Evolutionary conservation across 345 rosid genomes (phyloP).

Genomic region (Bretschneidera sinensis): DNA sequence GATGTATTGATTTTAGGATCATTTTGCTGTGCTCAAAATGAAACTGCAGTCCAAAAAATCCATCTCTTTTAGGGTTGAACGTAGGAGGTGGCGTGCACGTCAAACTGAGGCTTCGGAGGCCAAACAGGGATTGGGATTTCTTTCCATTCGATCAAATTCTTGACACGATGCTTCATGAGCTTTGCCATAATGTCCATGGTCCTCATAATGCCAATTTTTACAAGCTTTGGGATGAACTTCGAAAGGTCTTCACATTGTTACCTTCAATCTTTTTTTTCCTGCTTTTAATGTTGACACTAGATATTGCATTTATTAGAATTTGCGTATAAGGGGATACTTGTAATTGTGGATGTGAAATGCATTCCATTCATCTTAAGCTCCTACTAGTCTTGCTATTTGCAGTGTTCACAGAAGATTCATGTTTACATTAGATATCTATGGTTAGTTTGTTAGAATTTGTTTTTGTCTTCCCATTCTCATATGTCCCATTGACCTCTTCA

Average conservation of each 20-base stretch:
- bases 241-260: constrained; percentile 38
- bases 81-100: constrained; percentile 64
- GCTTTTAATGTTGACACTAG: neutral
- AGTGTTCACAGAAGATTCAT: neutral
- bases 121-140: constrained; percentile 59
- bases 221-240: constrained; percentile 92
- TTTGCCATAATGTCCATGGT: constrained; percentile 79
- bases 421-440: too few species aligned
- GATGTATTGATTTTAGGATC: neutral
- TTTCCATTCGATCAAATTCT: constrained; percentile 63
- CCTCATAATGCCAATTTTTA: constrained; percentile 88
- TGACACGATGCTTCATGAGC: constrained; percentile 96
- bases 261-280: neutral
- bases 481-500: too few species aligned
- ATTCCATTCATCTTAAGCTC: neutral
- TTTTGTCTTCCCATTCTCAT: too few species aligned
- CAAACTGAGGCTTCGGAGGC: constrained; percentile 76
- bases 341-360: neutral
- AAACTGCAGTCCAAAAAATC: constrained; percentile 58
- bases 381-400: too few species aligned
- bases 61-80: constrained; percentile 70
- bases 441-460: too few species aligned
- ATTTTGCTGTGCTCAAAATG: neutral
- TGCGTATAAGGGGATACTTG: neutral
- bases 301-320: too few species aligned